Evolutionary conservation across 2,329 filamentous ascomycete species (phyloP).

Genomic region (Scedosporium apiospermum): DNA sequence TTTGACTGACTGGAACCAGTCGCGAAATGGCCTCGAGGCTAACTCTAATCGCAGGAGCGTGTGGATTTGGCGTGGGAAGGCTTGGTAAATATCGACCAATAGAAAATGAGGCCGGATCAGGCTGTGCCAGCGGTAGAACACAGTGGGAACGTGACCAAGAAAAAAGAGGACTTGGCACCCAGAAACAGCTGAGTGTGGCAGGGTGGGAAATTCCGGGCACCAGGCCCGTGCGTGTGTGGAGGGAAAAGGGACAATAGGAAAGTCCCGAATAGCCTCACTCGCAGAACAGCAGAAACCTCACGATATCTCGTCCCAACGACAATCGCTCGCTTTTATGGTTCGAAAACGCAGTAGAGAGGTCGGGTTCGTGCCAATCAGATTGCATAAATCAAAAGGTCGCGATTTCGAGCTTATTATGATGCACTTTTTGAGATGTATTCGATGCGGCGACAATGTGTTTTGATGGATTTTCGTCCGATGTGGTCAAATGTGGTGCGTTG

Average conservation of each 20-base stretch:
- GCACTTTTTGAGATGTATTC: slow-evolving; percentile 24
- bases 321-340: background rate
- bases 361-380: slow-evolving; percentile 15
- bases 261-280: slow-evolving; percentile 32
- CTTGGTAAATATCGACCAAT: background rate
- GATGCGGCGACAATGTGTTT: slow-evolving; percentile 24
- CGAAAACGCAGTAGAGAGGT: slow-evolving; percentile 15
- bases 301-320: background rate
- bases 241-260: slow-evolving; percentile 9
- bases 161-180: slow-evolving; percentile 5
- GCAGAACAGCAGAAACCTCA: slow-evolving; percentile 11
- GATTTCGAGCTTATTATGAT: slow-evolving; percentile 20
- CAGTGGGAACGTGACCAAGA: slow-evolving; percentile 13
- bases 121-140: background rate
- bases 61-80: background rate
- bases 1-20: background rate
- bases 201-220: slow-evolving; percentile 12
- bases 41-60: background rate
- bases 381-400: slow-evolving; percentile 9
- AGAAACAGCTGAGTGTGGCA: slow-evolving; percentile 4
- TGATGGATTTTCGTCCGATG: slow-evolving; percentile 28
- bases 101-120: background rate
- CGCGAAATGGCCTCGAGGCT: background rate
- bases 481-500: slow-evolving; percentile 16
- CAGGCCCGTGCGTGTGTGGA: slow-evolving; percentile 8